Conservation (phyloP, 75 land plant species). For the Isoetes taiwanensis region DNA sequence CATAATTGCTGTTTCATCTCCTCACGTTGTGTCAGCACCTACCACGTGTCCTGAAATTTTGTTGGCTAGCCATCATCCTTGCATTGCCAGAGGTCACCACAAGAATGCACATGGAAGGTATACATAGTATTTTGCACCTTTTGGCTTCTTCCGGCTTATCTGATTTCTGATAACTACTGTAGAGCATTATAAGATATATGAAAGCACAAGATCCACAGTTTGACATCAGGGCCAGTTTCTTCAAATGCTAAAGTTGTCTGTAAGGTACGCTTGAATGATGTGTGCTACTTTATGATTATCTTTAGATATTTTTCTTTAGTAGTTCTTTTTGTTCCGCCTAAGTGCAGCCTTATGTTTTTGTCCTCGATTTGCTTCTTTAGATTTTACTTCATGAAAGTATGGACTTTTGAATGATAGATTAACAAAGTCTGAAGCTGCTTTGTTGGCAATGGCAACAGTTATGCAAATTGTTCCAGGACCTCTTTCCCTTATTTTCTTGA, state of each 20-base stretch:
- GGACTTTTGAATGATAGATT: constrained; percentile 49
- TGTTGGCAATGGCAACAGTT: constrained; percentile 52
- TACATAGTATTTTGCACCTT: too few relatives aligned
- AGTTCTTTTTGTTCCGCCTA: constrained; percentile 6
- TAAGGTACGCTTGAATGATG: constrained; percentile 19
- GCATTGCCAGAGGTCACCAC: constrained; percentile 30
- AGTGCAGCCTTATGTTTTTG: too few relatives aligned
- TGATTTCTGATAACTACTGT: constrained; percentile 1
- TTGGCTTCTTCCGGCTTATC: neutral
- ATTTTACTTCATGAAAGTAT: constrained; percentile 35
- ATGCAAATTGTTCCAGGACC: constrained; percentile 59
- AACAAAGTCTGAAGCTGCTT: constrained; percentile 51
- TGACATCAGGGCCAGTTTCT: constrained; percentile 28
- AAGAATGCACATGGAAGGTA: constrained; percentile 78
- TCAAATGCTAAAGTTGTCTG: constrained; percentile 17
- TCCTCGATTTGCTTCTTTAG: constrained; percentile 23
- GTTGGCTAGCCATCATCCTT: constrained; percentile 67
- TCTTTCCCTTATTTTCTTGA: constrained; percentile 48
- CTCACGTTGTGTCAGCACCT: constrained; percentile 28
- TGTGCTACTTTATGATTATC: neutral
- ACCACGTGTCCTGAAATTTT: constrained; percentile 29
- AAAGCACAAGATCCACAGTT: constrained; percentile 21
- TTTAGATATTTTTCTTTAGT: neutral
- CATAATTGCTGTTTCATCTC: constrained; percentile 39
- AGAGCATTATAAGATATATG: constrained; percentile 44